Evolutionary conservation across 2,329 filamentous ascomycete species (phyloP).

Genomic region (Fonsecaea pugnacius): DNA sequence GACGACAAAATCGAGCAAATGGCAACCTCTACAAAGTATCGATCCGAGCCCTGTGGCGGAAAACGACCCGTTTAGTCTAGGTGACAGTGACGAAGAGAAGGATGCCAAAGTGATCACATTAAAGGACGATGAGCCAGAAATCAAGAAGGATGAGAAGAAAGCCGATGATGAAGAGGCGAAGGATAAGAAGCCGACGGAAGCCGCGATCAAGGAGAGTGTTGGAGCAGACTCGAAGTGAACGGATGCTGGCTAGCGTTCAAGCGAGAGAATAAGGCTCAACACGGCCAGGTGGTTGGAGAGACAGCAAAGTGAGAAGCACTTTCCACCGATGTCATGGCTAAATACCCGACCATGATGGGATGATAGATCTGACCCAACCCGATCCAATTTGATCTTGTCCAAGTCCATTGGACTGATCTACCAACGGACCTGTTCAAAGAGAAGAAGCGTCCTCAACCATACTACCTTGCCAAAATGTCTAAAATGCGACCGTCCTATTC

Average conservation of each 20-base stretch:
- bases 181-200: constrained; percentile 66
- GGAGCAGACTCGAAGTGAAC: constrained; percentile 23
- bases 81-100: constrained; percentile 92
- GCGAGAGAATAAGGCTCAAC: background rate
- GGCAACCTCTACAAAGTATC: constrained; percentile 88
- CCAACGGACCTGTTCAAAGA: background rate
- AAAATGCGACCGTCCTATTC: background rate
- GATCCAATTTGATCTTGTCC: background rate
- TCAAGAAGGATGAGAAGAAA: constrained; percentile 47
- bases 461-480: background rate
- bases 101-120: constrained; percentile 71
- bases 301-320: background rate
- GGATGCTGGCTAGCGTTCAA: background rate
- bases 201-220: constrained; percentile 48
- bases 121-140: constrained; percentile 54
- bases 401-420: background rate
- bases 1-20: constrained; percentile 79
- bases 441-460: background rate
- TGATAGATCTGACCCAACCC: background rate
- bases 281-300: background rate
- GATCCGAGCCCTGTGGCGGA: constrained; percentile 84
- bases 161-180: constrained; percentile 56
- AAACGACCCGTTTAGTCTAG: constrained; percentile 94
- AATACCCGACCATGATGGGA: background rate
- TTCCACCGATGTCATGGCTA: background rate